Base-by-base conservation (phyloP, 2,329 filamentous ascomycete species). In the Cladophialophora carrionii region DNA sequence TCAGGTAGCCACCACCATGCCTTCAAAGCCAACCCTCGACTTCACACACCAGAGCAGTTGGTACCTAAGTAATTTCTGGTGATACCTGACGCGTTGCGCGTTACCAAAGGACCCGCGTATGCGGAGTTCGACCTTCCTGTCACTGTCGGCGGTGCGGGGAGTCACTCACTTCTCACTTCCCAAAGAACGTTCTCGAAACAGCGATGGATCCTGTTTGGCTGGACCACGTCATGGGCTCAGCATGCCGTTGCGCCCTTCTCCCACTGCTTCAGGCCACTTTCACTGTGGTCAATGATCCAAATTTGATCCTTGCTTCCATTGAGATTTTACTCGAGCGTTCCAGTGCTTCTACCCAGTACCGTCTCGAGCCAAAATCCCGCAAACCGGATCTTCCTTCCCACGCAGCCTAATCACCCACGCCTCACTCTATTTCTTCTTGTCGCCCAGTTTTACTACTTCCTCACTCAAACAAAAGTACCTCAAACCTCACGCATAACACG, bases 391-490 rank as follows among this genome's bases (percentile, higher is more conserved):
- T 20, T 48, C 43, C 22, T 32, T 61, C 48, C 57, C 34, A 37
- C 49, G n/a, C 48, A 67, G 62, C 67, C 63, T 66, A 49, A 61
- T 57, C 49, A 46, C 53, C 48, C 20, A 17, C 52, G 48, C 51
- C 51, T 29, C 57, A 57, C 51, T 61, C 54, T 65, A 64, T 63
- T 62, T 63, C 62, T 59, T 63, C 51, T 55, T 59, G 53, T 61
- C 52, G 58, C n/a, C 68, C 64, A 61, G 63, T 56, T 14, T 63
- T 70, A 58, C 32, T 57, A 57, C 10, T 61, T 69, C 41, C 68
- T 67, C 41, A 68, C 64, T 69, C 51, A 67, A 69, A 41, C 66
- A 73, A 65, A 67, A 71, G 55, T 68, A 72, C 62, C 65, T 72
- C 69, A 67, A 71, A 57, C 71, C 65, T 67, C 60, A 66, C 62